Base-by-base conservation (phyloP, 225 moss, liverwort and hornwort species). In the Ulota crispa region DNA sequence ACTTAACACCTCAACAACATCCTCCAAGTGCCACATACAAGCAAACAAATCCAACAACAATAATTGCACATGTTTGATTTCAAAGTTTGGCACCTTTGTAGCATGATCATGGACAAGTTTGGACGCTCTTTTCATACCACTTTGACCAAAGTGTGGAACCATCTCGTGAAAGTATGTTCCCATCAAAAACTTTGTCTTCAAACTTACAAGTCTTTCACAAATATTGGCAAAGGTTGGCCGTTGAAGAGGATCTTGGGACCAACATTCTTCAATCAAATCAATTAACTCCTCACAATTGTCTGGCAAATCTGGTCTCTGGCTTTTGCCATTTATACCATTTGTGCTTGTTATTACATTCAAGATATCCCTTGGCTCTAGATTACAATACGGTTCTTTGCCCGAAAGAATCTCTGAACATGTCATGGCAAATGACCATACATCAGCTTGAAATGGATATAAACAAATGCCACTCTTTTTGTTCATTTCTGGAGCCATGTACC, bases 71-170 rank as follows among this genome's bases (percentile, higher is more conserved):
- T 2, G 2, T 0, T 0, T 42, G 0, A 55, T 23, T 12, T 0
- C 0, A 0, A 0, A 41, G 16, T 26, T 56, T 1, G 8, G 8
- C 26, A 69, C 69, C 69, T 45, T 69, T 18, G 2, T 1, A 0
- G 1, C 5, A 0, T 0, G 1, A 27, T 5, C 2, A 2, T 2
- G 2, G 0, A 1, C 7, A 18, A 2, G 0, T 0, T 45, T 45
- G 4, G 45, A 19, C 9, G 42, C 12, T 0, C 16, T 1, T 0
- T 45, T 1, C 4, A 5, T 1, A 42, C 42, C 42, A 42, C 3
- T 2, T 0, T 4, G 0, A 26, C 9, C 41, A 69, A 43, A 69
- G 26, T 18, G 16, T 69, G 68, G 43, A 43, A 69, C 9, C 43
- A 43, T 69, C 1, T 43, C 15, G 1, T 0, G 2, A 6, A 13